Percentiles rank a stretch among this genome's conserved stretches.
Conservation (phyloP, 352 stramenopile genomes). For the Phytophthora megakarya region DNA sequence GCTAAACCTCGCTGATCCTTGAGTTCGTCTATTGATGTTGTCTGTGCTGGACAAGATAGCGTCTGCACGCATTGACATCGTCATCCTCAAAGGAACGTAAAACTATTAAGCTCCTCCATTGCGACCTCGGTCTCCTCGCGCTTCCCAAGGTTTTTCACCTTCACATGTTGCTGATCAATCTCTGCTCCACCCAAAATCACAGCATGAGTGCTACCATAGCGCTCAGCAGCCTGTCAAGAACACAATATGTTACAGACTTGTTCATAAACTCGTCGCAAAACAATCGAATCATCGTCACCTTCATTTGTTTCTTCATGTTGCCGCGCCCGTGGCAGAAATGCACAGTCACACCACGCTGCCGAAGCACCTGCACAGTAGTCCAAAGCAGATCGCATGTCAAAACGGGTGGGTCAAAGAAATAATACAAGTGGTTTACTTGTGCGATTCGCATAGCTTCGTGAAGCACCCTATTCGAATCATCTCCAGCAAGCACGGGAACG, state of each 20-base stretch:
- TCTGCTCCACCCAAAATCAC: conserved; percentile 81
- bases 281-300: conserved; percentile 45
- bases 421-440: conserved; percentile 35
- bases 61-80: too few species aligned
- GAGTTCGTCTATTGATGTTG: too few species aligned
- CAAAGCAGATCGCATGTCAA: background rate
- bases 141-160: conserved; percentile 79
- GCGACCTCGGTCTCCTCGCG: conserved; percentile 59
- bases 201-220: conserved; percentile 65
- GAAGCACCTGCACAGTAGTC: conserved; percentile 45
- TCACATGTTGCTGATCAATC: conserved; percentile 59
- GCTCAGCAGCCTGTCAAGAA: conserved; percentile 60
- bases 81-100: conserved; percentile 37
- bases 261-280: background rate
- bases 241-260: background rate
- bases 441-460: conserved; percentile 69
- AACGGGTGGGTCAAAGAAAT: background rate
- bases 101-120: conserved; percentile 32
- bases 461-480: conserved; percentile 51
- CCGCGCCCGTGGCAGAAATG: conserved; percentile 82
- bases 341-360: conserved; percentile 62
- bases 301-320: conserved; percentile 91
- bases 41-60: too few species aligned
- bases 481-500: conserved; percentile 60
- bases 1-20: too few species aligned